Evolutionary conservation across 805 yeast genomes (phyloP), one percentile per base, ranked within the genome.

Genomic region (Candida adriatica): DNA sequence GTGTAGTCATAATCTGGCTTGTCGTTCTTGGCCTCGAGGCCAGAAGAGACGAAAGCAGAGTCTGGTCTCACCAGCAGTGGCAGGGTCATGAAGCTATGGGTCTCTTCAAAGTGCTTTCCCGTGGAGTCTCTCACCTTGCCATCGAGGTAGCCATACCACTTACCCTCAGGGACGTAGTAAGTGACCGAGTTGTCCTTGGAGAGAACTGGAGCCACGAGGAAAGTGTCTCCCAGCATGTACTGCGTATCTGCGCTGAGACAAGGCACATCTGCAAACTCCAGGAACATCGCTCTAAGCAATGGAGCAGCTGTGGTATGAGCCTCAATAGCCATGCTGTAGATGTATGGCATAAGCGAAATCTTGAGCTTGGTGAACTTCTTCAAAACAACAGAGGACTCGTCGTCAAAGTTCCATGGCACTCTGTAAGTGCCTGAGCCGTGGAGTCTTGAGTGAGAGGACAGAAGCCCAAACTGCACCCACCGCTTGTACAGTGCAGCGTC

Each of bases 331-430:
- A 31, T 9, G 11, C 32, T 27, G 26, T 44, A 44, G 16, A 44
- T 37, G 28, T 44, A 44, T 27, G 49, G 49, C 49, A 44, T 44
- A 34, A 44, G 27, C 13, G 46, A 42, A 16, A 42, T 31, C 29
- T 44, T 44, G 34, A 44, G 25, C 31, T 42, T 36, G 30, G 49
- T 42, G 37, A 44, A 44, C 4, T 34, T 32, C 5, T 38, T 37
- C 17, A 44, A 26, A 11, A 44, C 49, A 18, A 33, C 45, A 13
- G 42, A 35, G 6, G 46, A 28, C 27, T 44, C 49, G 21, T 44
- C 49, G 27, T 44, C 49, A 30, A 42, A 44, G 35, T 42, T 39
- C 49, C 49, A 44, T 23, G 49, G 49, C 9, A 44, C 49, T 31
- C 49, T 40, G 27, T 44, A 44, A 15, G 46, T 36, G 5, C 36